Evolutionary conservation across 108 stramenopile species (phyloP).

Genomic region (Fistulifera pelliculosa): DNA sequence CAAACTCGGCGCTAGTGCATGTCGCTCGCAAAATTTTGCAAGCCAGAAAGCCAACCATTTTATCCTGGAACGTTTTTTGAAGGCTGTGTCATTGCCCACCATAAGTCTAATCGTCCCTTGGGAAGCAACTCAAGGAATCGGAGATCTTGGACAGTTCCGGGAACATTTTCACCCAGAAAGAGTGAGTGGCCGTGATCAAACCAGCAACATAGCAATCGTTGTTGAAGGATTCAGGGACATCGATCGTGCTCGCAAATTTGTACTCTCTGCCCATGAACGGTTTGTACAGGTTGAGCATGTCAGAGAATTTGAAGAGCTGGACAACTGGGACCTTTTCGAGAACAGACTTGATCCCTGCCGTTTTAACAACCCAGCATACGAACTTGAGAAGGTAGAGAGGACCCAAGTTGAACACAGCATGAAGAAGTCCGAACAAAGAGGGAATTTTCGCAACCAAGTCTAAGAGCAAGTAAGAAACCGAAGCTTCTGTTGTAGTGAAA

Average conservation of each 20-base stretch:
- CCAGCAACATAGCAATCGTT: constrained; percentile 1
- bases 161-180: neutral
- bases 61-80: constrained; percentile 39
- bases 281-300: constrained; percentile 1
- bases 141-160: neutral
- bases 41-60: constrained; percentile 52
- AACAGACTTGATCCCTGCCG: constrained; percentile 3
- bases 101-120: constrained; percentile 31
- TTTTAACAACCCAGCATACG: constrained; percentile 1
- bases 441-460: neutral
- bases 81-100: constrained; percentile 80
- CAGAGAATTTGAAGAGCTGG: constrained; percentile 2
- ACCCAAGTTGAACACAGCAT: constrained; percentile 2
- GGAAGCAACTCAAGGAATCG: neutral
- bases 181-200: neutral
- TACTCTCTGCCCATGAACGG: constrained; percentile 52
- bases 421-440: neutral
- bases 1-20: constrained; percentile 52
- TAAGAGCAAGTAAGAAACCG: constrained; percentile 1
- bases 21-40: constrained; percentile 50
- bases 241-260: constrained; percentile 61
- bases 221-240: constrained; percentile 52
- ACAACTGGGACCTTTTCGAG: constrained; percentile 1
- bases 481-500: neutral
- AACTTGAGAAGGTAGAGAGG: constrained; percentile 3